Base-by-base conservation (phyloP, 345 rosid species). In the Theobroma cacao region DNA sequence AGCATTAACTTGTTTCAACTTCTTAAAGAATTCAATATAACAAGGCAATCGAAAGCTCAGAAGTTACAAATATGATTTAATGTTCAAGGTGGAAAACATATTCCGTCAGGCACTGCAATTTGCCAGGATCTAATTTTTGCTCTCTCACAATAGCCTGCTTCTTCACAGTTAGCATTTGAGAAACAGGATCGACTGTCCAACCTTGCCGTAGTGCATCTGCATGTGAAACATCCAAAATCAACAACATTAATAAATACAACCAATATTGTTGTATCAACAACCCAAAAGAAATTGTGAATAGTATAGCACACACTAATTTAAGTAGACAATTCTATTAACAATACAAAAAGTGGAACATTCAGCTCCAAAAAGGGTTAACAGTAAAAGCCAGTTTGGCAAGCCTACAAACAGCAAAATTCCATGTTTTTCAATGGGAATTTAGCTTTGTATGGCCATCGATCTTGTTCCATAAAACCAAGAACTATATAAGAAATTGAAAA, bases 21-120 rank as follows among this genome's bases (percentile, higher is more conserved):
- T 41, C 61, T 50, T 52, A 52, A 72, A n/a, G 61, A 72, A 71
- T 30, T 20, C 43, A 71, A 18, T 18, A 30, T 56, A 31, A 70
- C 41, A 18, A 31, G 30, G 36, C 75, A 20, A 18, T 48, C 58
- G 28, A 47, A 45, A 70, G 50, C 24, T 30, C 40, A 8, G 18
- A 50, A 17, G 36, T 69, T 15, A 45, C 8, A 50, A 9, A 68
- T 48, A 50, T 31, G 30, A 50, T 20, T 48, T 52, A 72, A 52
- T 72, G 75, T 72, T 72, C 75, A 30, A 72, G 75, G 45, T 72
- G 75, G 61, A 72, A 72, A 20, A 72, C 75, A 15, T 72, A 96
- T 78, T 97, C 95, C 0, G 98, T 96, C 82, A 96, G 81, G 53
- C 91, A 88, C 78, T 92, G 98, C 59, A 96, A 85, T 86, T 89